Evolutionary conservation across 257 asterid genomes (phyloP).

Genomic region (Solanum medicagineum): DNA sequence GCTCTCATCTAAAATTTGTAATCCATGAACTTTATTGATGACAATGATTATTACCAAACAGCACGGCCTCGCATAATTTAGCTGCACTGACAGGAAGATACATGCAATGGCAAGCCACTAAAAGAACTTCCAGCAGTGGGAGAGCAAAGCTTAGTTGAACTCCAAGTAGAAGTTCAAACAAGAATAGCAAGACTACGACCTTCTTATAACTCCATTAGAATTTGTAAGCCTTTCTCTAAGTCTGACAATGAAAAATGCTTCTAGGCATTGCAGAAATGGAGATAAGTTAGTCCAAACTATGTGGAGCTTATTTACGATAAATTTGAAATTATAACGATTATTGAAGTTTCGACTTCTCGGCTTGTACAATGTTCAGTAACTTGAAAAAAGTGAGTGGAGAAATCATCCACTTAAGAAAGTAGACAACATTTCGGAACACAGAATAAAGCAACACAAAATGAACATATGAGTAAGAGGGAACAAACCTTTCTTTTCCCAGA

Average conservation of each 20-base stretch:
- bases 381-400: background rate
- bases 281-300: background rate
- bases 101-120: background rate
- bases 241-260: background rate
- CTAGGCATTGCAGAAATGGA: background rate
- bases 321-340: background rate
- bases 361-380: background rate
- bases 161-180: background rate
- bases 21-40: background rate
- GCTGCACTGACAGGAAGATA: background rate
- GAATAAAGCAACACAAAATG: background rate
- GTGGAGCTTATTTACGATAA: background rate
- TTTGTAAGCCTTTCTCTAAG: background rate
- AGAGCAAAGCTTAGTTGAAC: background rate
- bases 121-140: background rate
- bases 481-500: constrained; percentile 60
- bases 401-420: background rate
- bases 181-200: background rate
- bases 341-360: background rate
- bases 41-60: background rate
- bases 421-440: background rate
- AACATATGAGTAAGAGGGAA: background rate
- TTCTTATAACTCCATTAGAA: background rate
- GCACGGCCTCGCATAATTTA: background rate
- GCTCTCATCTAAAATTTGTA: background rate